These are phyloP conservation scores for Leucaena leucocephala DNA, from an alignment of 306 rosid species.

Conservation along the genomic window DNA sequence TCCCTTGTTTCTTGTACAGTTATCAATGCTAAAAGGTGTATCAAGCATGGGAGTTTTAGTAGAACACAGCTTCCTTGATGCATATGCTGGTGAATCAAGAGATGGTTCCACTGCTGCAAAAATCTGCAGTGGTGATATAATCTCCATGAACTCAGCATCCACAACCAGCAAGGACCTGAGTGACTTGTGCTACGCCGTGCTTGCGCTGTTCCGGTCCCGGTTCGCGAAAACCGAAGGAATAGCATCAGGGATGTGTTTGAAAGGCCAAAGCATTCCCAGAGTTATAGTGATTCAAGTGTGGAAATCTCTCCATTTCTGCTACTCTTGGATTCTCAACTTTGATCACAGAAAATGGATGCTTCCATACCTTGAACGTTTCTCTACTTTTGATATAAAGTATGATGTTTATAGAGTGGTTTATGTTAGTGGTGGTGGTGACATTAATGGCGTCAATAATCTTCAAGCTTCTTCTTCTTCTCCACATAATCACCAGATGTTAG, in stretches of 20 bases:
- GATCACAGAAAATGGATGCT: constrained; percentile 56
- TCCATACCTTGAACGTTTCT: constrained; percentile 64
- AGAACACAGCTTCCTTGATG: constrained; percentile 69
- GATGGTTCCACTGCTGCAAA: constrained; percentile 60
- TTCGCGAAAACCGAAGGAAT: constrained; percentile 62
- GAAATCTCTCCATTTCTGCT: constrained; percentile 69
- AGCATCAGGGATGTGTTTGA: constrained; percentile 67
- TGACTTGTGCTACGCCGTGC: constrained; percentile 62
- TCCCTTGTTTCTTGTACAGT: constrained; percentile 40
- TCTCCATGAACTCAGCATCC: constrained; percentile 47
- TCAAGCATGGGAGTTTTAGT: constrained; percentile 61
- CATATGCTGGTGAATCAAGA: constrained; percentile 74
- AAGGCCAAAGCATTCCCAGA: constrained; percentile 54
- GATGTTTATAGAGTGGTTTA: constrained; percentile 69
- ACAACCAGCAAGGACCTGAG: constrained; percentile 38
- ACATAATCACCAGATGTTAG: constrained; percentile 41
- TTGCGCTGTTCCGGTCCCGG: constrained; percentile 57
- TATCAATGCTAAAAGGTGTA: constrained; percentile 56
- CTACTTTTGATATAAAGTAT: constrained; percentile 59
- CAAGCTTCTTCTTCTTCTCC: constrained; percentile 32
- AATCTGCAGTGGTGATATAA: constrained; percentile 55
- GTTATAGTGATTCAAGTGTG: constrained; percentile 66
- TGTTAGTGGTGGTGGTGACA: constrained; percentile 52
- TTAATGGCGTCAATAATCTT: constrained; percentile 33
- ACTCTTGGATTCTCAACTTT: constrained; percentile 65